Evolutionary conservation across 345 rosid genomes (phyloP), one percentile per base, ranked within the genome.

Genomic region (Garcia nutans): DNA sequence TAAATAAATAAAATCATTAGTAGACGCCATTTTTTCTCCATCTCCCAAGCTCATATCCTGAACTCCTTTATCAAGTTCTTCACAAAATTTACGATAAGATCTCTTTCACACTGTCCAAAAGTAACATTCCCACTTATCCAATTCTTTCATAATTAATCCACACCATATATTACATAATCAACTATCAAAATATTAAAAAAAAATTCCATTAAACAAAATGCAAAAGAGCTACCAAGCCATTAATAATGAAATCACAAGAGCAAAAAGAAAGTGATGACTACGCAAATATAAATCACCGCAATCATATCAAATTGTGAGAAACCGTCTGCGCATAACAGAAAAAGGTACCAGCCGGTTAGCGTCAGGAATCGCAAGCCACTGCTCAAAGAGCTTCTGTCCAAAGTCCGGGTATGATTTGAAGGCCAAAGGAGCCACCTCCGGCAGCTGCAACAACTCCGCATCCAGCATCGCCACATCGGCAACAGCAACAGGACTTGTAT

Each of bases 281-380:
- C 4, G 50, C 37, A 26, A 61, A 70, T 6, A 13, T 54, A 16
- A 54, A 17, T 19, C 58, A 54, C 57, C 26, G 23, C 56, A 2
- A 72, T 19, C 41, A 50, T 28, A 50, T 69, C 60, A 45, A 22
- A 23, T 16, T 0, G 22, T 69, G 24, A 69, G 19, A 47, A 13
- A 17, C 50, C 11, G 6, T 52, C 28, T 16, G 41, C 12, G 33
- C n/a, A 55, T 2, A 68, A 44, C 10, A 54, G 12, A 47, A 44
- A 23, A 79, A 62, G 54, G 20, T 79, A 95, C 99, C 93, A 91
- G 89, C 57, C 90, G 92, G 74, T 85, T 84, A 76, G 95, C 83
- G 37, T 96, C 98, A 11, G 99, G 93, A 24, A 96, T 93, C 5
- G 97, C 82, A 68, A 96, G 96, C 99, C 99, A 93, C 88, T 90